Base-by-base conservation (phyloP, 805 yeast genomes). In the Millerozyma acaciae region DNA sequence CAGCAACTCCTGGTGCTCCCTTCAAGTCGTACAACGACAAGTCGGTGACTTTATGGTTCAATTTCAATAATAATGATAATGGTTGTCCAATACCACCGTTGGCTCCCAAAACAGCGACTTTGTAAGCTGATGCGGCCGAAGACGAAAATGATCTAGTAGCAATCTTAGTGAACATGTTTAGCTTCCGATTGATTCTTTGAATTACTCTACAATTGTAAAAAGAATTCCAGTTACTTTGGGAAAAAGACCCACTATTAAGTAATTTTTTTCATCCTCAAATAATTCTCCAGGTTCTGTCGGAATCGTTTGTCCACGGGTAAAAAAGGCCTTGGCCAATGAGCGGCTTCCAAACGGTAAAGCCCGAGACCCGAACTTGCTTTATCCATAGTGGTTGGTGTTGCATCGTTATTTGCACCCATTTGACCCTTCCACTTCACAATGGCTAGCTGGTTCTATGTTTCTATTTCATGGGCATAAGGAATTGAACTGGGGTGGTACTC, bases 1-100 rank as follows among this genome's bases (percentile, higher is more conserved):
- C 89, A 46, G 96, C 97, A 42, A 89, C 97, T 72, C 97, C 97
- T 48, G 88, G 87, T 42, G 96, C 94, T 52, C 93, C 87, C 62
- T 80, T 79, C 57, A 89, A 73, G 67, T 89, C 97, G 72, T 84
- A 89, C 37, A 89, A 71, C 40, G 93, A 76, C 60, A 89, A 73
- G 48, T 81, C 83, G 33, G 95, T 83, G 42, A 89, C 95, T 66
- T 84, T 80, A 65, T 75, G 82, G 79, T 87, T 86, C 57, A 84
- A 74, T 72, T 90, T 89, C 70, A 89, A 64, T 57, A 90, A 74
- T 40, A 62, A 53, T 12, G 66, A 61, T 42, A 61, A 55, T 54
- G 68, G 66, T 74, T 75, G 68, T 65, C 97, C 97, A 63, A 89
- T 90, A 65, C 97, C 97, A 70, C 97, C 82, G 44, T 84, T 80